A percentile compares a stretch with the other conserved stretches of the same genome.
These are phyloP conservation scores for Ulmus americana DNA, from an alignment of 331 rosid genomes.

Conservation along the genomic window DNA sequence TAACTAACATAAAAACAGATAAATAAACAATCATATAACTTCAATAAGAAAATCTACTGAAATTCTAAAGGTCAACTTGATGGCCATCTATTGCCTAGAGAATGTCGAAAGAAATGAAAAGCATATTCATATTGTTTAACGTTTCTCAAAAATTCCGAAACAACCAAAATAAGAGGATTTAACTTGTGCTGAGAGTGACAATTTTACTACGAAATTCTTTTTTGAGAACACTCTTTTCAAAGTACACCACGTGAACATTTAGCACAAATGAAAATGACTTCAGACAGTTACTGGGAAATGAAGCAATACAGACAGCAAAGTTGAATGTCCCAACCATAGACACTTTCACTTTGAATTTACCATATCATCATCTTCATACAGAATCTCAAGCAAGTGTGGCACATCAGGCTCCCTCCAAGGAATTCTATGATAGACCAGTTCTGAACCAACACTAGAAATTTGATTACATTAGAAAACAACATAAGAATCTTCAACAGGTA, in stretches of 20 bases:
- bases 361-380: conserved; percentile 71
- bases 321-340: not conserved
- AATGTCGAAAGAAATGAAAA: not conserved
- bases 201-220: too few species aligned
- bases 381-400: conserved; percentile 51
- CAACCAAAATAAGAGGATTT: not conserved
- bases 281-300: not conserved
- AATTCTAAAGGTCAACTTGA: not conserved
- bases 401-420: conserved; percentile 92
- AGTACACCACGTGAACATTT: not conserved
- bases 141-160: not conserved
- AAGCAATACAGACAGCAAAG: not conserved
- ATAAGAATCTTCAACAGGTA: conserved; percentile 6
- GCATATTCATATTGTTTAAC: not conserved
- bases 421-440: conserved; percentile 67
- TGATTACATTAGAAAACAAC: not conserved
- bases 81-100: not conserved
- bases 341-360: conserved; percentile 30
- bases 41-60: not conserved
- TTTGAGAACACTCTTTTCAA: too few species aligned
- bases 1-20: conserved; percentile 15
- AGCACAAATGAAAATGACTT: not conserved
- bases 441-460: conserved; percentile 44
- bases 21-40: conserved; percentile 6
- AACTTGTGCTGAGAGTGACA: too few species aligned